phyloP scores from a whole-genome alignment of 495 filamentous ascomycete species.

The Penicillium manginii region DNA sequence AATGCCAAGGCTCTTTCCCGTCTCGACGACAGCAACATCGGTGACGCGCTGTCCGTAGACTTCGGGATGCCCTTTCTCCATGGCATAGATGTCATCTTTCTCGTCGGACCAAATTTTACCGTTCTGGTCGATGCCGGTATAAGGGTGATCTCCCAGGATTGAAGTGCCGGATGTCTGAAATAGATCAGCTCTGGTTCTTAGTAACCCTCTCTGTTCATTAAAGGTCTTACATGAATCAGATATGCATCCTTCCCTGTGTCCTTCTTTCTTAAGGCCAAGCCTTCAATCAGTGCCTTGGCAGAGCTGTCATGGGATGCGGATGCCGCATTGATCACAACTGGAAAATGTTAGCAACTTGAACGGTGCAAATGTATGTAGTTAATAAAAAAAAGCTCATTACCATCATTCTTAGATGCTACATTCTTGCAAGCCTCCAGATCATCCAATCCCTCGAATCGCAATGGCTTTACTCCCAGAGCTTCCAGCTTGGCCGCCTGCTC shows the following conservation, averaged over 20 bases:
- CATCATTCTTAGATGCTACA: constrained; percentile 2
- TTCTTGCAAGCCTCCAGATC: constrained; percentile 2
- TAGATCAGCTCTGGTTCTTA: background rate
- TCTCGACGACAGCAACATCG: constrained; percentile 49
- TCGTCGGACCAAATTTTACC: constrained; percentile 44
- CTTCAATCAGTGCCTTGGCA: constrained; percentile 4
- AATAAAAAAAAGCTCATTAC: background rate
- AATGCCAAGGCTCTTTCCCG: constrained; percentile 39
- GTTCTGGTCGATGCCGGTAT: constrained; percentile 35
- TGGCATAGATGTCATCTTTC: constrained; percentile 44
- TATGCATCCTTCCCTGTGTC: constrained; percentile 1
- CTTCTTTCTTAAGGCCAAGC: constrained; percentile 1
- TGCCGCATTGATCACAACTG: constrained; percentile 10
- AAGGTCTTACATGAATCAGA: constrained; percentile 1
- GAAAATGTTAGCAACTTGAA: background rate
- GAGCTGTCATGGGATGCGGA: constrained; percentile 4
- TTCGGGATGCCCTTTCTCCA: constrained; percentile 41
- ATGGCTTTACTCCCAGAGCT: background rate
- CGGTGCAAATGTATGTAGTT: no score
- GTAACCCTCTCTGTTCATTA: background rate
- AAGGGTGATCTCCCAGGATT: constrained; percentile 49
- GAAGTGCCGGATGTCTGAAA: constrained; percentile 55
- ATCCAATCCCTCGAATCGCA: constrained; percentile 1
- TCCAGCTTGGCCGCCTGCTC: constrained; percentile 4
- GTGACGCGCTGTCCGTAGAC: constrained; percentile 49